These are phyloP conservation scores for Exobasidium cylindrosporum DNA, from an alignment of 1,284 basidiomycete genomes.

Conservation along the genomic window DNA sequence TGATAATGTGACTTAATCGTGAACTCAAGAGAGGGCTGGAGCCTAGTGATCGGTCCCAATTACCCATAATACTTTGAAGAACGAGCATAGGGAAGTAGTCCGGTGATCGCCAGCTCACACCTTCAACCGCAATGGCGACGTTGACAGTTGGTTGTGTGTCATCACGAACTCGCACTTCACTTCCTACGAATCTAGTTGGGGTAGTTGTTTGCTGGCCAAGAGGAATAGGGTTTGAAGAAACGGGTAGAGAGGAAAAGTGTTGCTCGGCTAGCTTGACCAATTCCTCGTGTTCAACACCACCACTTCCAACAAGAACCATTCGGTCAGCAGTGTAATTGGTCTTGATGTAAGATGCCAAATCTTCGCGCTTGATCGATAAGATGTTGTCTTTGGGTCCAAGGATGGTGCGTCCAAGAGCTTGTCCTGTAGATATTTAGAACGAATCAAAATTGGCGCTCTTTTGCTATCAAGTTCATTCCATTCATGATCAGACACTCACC, in stretches of 20 bases:
- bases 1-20: constrained; percentile 85
- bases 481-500: constrained; percentile 66
- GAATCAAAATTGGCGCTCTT: too few relatives aligned
- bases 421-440: constrained; percentile 61
- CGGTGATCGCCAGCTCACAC: constrained; percentile 93
- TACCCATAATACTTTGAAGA: constrained; percentile 96
- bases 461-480: too few relatives aligned
- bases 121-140: constrained; percentile 95
- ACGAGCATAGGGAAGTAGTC: constrained; percentile 99
- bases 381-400: constrained; percentile 96
- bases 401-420: constrained; percentile 93
- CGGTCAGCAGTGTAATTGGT: constrained; percentile 98
- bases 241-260: constrained; percentile 85
- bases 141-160: constrained; percentile 84
- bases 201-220: constrained; percentile 64
- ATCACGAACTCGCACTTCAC: constrained; percentile 92
- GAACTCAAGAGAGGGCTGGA: constrained; percentile 85
- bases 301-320: constrained; percentile 96
- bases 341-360: constrained; percentile 87
- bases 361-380: constrained; percentile 86
- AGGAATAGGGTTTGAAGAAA: constrained; percentile 81
- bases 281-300: constrained; percentile 86
- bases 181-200: constrained; percentile 79
- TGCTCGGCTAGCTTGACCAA: constrained; percentile 92
- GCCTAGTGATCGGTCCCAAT: constrained; percentile 98